These are phyloP conservation scores for Zostera marina DNA, from an alignment of 116 monocot species.

Conservation along the genomic window DNA sequence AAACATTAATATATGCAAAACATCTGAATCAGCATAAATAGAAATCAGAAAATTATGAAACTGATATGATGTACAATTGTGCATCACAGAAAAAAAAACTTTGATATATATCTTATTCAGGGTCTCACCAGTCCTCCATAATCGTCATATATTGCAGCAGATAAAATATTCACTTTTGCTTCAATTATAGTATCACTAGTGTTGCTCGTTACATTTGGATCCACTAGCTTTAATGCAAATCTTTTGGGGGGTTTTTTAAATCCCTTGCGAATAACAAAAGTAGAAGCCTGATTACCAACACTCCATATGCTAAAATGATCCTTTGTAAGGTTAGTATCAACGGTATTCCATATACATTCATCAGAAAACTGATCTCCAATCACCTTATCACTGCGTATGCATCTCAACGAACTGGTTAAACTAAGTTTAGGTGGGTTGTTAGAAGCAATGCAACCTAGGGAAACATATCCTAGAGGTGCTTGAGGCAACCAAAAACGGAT, in stretches of 20 bases:
- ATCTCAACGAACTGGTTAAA: constrained; percentile 51
- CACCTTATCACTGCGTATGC: constrained; percentile 91
- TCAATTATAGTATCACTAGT: constrained; percentile 50
- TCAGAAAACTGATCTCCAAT: constrained; percentile 62
- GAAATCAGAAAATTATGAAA: neutral
- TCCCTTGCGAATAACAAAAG: constrained; percentile 88
- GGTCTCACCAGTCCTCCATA: constrained; percentile 80
- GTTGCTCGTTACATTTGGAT: constrained; percentile 30
- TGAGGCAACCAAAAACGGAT: constrained; percentile 80
- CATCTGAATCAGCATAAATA: neutral
- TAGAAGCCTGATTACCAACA: constrained; percentile 48
- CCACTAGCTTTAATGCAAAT: constrained; percentile 65
- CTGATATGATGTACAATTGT: neutral
- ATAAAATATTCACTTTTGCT: constrained; percentile 68
- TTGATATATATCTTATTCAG: neutral
- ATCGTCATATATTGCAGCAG: constrained; percentile 89
- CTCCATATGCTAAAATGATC: constrained; percentile 88
- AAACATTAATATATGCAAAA: neutral
- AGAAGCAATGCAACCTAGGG: constrained; percentile 80
- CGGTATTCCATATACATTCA: constrained; percentile 88
- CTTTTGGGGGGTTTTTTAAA: constrained; percentile 78
- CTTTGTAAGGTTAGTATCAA: constrained; percentile 26
- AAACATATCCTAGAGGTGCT: constrained; percentile 85
- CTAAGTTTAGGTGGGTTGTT: constrained; percentile 53
- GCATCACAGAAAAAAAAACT: neutral